phyloP scores from a whole-genome alignment of 257 asterid species.

The Nicotiana tomentosiformis region DNA sequence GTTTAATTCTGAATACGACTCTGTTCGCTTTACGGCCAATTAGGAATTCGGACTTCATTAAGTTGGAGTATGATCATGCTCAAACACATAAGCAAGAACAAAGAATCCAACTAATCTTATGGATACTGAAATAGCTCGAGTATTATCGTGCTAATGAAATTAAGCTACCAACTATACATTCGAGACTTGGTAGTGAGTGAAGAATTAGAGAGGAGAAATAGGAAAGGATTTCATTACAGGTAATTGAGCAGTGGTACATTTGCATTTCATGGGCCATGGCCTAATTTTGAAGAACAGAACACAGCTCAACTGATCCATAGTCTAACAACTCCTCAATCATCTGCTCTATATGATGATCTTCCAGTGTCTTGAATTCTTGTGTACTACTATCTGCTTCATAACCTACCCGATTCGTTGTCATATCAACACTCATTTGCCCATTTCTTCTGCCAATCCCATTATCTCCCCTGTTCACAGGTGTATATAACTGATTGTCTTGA shows the following conservation, averaged over 20 bases:
- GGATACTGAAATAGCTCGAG: background rate
- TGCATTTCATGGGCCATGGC: background rate
- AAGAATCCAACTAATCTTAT: background rate
- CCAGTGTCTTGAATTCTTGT: slow-evolving; percentile 36
- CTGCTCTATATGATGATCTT: slow-evolving; percentile 65
- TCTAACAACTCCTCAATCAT: slow-evolving; percentile 68
- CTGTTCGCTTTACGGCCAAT: background rate
- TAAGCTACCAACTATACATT: background rate
- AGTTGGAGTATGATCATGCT: background rate
- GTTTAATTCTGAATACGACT: background rate
- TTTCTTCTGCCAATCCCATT: background rate
- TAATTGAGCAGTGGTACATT: background rate
- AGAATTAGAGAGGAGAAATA: background rate
- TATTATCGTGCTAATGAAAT: background rate
- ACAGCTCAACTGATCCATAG: slow-evolving; percentile 52
- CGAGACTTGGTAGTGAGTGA: background rate
- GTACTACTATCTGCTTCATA: slow-evolving; percentile 15
- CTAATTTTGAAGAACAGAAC: slow-evolving; percentile 29
- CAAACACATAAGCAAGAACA: background rate
- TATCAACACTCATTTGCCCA: slow-evolving; percentile 10
- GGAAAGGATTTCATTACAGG: background rate
- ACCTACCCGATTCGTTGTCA: slow-evolving; percentile 7
- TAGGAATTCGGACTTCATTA: background rate
- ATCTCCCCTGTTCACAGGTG: background rate
- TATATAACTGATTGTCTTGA: background rate